phyloP scores from a whole-genome alignment of 805 yeast species.

The Candida sakaeoensis region DNA sequence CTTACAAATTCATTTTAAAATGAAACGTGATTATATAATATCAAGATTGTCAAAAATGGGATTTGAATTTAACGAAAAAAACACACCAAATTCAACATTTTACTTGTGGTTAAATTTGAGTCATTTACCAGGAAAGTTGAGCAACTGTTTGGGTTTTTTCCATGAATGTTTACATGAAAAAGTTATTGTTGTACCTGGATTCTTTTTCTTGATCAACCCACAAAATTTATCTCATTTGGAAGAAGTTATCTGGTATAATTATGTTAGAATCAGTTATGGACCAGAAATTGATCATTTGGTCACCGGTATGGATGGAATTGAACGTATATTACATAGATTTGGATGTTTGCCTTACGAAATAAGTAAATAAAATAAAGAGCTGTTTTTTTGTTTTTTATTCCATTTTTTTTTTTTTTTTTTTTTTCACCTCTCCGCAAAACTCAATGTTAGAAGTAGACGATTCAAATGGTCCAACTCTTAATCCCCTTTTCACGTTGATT shows the following conservation, averaged over 20 bases:
- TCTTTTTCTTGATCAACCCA: slow-evolving; percentile 59
- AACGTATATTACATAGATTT: slow-evolving; percentile 42
- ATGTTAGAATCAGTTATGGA: slow-evolving; percentile 56
- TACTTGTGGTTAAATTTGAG: slow-evolving; percentile 57
- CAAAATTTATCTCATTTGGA: slow-evolving; percentile 43
- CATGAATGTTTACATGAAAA: slow-evolving; percentile 60
- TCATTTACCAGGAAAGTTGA: slow-evolving; percentile 52
- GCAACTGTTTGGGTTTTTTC: slow-evolving; percentile 58
- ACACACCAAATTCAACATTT: slow-evolving; percentile 55
- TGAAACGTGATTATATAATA: slow-evolving; percentile 55
- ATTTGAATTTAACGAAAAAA: slow-evolving; percentile 39
- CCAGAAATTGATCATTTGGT: slow-evolving; percentile 50
- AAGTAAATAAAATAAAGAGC: background rate
- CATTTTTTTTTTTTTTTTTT: too few species aligned
- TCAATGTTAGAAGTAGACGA: background rate
- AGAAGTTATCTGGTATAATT: slow-evolving; percentile 59
- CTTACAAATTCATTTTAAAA: slow-evolving; percentile 52
- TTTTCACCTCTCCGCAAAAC: slow-evolving; percentile 2
- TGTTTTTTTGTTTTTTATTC: too few species aligned
- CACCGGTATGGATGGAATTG: slow-evolving; percentile 60
- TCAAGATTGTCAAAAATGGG: slow-evolving; percentile 50
- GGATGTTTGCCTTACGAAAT: slow-evolving; percentile 36
- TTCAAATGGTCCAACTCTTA: background rate
- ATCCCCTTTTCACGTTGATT: background rate
- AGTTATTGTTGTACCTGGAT: slow-evolving; percentile 60